A percentile compares a stretch with the other conserved stretches of the same genome.
Evolutionary conservation across 1,284 basidiomycete species (phyloP).

Genomic region (Puccinia brachypodii): DNA sequence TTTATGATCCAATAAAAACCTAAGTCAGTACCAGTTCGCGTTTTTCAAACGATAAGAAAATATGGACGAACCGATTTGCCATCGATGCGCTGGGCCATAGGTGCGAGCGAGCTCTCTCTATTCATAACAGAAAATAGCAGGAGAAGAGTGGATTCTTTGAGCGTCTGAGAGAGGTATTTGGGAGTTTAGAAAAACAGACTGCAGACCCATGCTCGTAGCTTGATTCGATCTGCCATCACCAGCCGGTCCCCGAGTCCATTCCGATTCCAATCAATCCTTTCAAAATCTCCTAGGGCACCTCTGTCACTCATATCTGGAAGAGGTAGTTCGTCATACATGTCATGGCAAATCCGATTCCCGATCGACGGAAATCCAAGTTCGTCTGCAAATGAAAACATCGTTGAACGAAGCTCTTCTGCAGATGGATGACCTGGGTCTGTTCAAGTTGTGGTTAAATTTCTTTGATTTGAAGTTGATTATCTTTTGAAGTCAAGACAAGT

Average conservation of each 20-base stretch:
- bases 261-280: slow-evolving; percentile 46
- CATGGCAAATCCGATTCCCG: slow-evolving; percentile 32
- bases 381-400: slow-evolving; percentile 45
- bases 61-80: slow-evolving; percentile 22
- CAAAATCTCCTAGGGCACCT: background rate
- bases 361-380: slow-evolving; percentile 27
- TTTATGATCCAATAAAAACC: background rate
- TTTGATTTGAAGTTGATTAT: background rate
- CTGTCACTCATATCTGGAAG: background rate
- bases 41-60: background rate
- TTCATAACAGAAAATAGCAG: background rate
- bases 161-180: background rate
- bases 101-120: slow-evolving; percentile 35
- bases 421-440: slow-evolving; percentile 35
- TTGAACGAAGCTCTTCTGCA: slow-evolving; percentile 22
- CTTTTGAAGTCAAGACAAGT: background rate
- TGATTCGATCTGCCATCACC: slow-evolving; percentile 32
- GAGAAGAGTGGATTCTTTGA: background rate
- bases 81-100: slow-evolving; percentile 40
- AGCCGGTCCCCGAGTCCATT: slow-evolving; percentile 23
- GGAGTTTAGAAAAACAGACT: background rate
- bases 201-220: slow-evolving; percentile 13
- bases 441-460: background rate
- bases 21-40: too few species aligned
- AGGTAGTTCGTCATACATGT: slow-evolving; percentile 38